phyloP scores from a whole-genome alignment of 2,329 filamentous ascomycete genomes.

The Ceratocystis harringtonii region DNA sequence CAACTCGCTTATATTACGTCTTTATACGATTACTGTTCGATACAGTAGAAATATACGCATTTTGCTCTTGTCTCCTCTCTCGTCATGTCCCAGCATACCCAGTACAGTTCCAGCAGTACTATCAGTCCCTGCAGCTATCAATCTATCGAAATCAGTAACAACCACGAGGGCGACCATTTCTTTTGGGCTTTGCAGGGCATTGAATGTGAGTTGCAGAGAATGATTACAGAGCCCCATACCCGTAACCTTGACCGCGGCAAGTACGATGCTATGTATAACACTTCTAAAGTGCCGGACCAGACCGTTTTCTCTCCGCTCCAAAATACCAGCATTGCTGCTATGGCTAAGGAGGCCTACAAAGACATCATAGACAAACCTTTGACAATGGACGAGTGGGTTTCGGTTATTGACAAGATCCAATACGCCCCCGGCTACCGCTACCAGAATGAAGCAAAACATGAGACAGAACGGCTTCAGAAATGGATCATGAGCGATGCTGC shows the following conservation, averaged over 20 bases:
- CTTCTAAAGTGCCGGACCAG: background rate
- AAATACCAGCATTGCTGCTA: background rate
- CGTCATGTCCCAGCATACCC: background rate
- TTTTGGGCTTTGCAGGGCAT: background rate
- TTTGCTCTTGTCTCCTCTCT: background rate
- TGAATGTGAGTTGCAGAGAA: background rate
- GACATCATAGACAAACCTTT: slow-evolving; percentile 4
- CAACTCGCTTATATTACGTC: background rate
- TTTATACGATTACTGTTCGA: background rate
- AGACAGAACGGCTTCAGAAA: background rate
- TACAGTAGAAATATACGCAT: background rate
- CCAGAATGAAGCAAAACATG: background rate
- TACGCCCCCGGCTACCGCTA: slow-evolving; percentile 12
- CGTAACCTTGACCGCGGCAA: background rate
- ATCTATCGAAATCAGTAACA: background rate
- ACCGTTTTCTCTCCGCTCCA: background rate
- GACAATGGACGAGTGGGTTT: slow-evolving; percentile 8
- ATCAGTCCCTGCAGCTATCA: background rate
- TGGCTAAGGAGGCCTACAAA: slow-evolving; percentile 3
- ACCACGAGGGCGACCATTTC: background rate
- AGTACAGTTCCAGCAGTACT: background rate
- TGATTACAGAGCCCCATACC: background rate
- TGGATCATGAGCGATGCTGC: background rate
- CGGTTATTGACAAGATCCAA: background rate
- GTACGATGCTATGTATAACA: background rate